Conservation (phyloP, 192 early-diverging fungal genomes). For the Entomortierella lignicola region DNA sequence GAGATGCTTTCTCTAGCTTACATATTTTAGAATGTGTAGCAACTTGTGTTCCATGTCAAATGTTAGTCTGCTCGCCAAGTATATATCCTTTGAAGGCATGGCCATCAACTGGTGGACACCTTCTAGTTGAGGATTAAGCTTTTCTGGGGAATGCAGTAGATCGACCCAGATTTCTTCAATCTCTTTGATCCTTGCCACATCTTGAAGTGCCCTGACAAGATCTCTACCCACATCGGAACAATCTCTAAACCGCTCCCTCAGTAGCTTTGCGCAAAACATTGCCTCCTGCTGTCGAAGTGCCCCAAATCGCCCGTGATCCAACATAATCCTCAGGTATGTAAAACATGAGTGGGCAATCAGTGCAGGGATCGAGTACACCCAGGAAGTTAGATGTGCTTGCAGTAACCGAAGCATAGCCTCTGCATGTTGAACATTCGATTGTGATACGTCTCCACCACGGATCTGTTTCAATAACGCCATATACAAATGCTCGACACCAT, state of each 20-base stretch:
- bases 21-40: constrained; percentile 71
- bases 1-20: constrained; percentile 26
- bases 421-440: constrained; percentile 59
- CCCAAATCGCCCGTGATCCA: constrained; percentile 61
- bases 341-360: constrained; percentile 40
- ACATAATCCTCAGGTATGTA: constrained; percentile 54
- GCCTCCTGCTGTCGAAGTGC: constrained; percentile 65
- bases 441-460: constrained; percentile 65
- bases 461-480: constrained; percentile 69
- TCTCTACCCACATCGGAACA: constrained; percentile 76
- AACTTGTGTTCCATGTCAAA: constrained; percentile 77
- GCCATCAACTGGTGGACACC: constrained; percentile 69
- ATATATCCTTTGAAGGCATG: constrained; percentile 69
- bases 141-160: constrained; percentile 61
- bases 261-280: constrained; percentile 57
- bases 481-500: constrained; percentile 64
- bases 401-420: constrained; percentile 61
- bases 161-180: constrained; percentile 70
- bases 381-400: constrained; percentile 51
- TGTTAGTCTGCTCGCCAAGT: constrained; percentile 69
- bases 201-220: constrained; percentile 73
- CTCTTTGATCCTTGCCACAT: constrained; percentile 63
- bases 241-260: constrained; percentile 68
- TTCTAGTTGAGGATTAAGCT: constrained; percentile 66
- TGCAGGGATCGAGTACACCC: constrained; percentile 28